Conservation (phyloP, 2,329 filamentous ascomycete genomes). For the Rhynchosporium secalis region DNA sequence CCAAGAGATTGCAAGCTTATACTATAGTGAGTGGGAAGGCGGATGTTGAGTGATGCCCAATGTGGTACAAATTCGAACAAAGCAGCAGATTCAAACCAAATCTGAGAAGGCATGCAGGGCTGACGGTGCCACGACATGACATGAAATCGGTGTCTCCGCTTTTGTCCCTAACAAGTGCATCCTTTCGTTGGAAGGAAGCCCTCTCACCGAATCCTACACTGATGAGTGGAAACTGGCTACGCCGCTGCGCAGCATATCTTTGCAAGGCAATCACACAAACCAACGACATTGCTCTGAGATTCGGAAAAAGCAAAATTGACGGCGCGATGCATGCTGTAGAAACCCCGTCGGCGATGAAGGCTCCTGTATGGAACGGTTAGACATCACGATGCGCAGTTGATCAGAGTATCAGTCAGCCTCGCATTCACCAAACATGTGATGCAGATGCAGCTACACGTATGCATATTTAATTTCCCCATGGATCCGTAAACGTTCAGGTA, state of each 20-base stretch:
- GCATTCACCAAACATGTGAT: neutral
- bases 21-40: neutral
- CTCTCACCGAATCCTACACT: neutral
- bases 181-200: neutral
- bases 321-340: constrained; percentile 4
- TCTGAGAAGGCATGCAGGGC: constrained; percentile 3
- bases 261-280: neutral
- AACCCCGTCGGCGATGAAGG: neutral
- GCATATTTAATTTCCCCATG: neutral
- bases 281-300: neutral
- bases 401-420: neutral
- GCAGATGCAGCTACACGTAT: neutral
- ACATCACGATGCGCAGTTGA: neutral
- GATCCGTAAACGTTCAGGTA: neutral
- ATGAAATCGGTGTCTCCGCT: neutral
- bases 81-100: neutral
- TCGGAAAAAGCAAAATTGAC: neutral
- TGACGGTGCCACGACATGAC: constrained; percentile 8
- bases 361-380: neutral
- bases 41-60: constrained; percentile 4
- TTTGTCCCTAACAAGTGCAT: neutral
- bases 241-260: neutral
- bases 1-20: too few species aligned
- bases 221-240: neutral
- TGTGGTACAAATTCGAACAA: constrained; percentile 3